Conservation (phyloP, 306 rosid genomes). For the Crotalaria pallida region DNA sequence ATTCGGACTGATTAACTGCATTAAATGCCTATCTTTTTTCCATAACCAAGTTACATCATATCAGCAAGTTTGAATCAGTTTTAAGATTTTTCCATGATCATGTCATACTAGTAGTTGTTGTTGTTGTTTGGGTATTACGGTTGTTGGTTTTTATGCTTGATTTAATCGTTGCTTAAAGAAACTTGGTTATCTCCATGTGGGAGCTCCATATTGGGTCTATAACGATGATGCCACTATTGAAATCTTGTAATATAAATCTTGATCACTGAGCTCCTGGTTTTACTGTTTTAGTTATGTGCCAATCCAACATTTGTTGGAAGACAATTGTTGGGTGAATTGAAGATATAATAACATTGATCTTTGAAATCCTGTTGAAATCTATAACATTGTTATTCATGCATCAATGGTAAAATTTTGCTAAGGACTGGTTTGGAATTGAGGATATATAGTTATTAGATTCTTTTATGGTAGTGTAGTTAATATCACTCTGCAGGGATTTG, state of each 20-base stretch:
- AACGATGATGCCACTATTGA: not conserved
- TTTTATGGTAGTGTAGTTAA: not conserved
- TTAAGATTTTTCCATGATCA: not conserved
- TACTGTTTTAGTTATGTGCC: not conserved
- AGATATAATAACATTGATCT: no score
- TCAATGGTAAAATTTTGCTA: no score
- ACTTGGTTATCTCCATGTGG: not conserved
- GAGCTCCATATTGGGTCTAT: not conserved
- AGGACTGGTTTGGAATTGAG: no score
- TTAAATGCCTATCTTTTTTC: not conserved
- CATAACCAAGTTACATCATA: not conserved
- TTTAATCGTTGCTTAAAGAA: not conserved
- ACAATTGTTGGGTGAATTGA: not conserved
- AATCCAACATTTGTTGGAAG: not conserved
- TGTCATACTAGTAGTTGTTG: not conserved
- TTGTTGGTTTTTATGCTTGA: not conserved
- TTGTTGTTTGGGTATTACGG: not conserved
- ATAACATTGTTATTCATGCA: no score
- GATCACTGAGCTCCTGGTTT: not conserved
- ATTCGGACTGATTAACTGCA: not conserved
- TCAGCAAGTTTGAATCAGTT: slow-evolving; percentile 10
- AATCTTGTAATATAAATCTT: not conserved
- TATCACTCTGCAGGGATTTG: not conserved
- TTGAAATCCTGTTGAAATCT: no score
- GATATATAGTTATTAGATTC: no score